Evolutionary conservation across 208 protist genomes (phyloP), one percentile per base, ranked within the genome.

Genomic region (Leishmania amazonensis): DNA sequence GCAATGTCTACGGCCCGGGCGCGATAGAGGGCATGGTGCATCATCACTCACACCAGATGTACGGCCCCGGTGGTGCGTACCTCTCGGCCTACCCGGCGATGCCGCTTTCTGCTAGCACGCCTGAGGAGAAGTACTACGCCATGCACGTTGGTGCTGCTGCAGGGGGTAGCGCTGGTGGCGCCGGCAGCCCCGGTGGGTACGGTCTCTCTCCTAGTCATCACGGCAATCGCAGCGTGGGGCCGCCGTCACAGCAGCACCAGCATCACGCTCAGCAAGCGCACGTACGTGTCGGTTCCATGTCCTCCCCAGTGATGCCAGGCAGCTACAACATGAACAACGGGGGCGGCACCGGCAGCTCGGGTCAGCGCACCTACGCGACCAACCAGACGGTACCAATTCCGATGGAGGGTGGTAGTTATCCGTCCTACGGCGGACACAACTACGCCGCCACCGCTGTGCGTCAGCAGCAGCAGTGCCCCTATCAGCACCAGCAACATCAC

Each of bases 111-210:
- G 53, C 70, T 65, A 72, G 73, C 40, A 47, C 28, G 1, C 21
- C 76, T 4, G 71, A 81, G 57, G 81, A 85, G 62, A 74, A 60
- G 35, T 81, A 81, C 71, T 85, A 85, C 45, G 71, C 70, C 35
- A 68, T 78, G 57, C 81, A 78, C 68, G 42, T 1, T 62, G 28
- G 28, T 31, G 60, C 35, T 15, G 60, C 57, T 76, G 68, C 53
- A 76, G 47, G 40, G 47, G 73, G 45, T 54, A 31, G 13, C 28
- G 71, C 42, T 57, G 47, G 74, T 68, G 74, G 79, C 24, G 35
- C 67, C 3, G 62, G 80, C 31, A 31, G 73, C 24, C 3, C 49
- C 72, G 62, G 60, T 42, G 74, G 80, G 21, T 74, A 74, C 70
- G 3, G 42, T 3, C 45, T 51, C 28, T 74, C 70, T 51, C 24